Conservation (phyloP, 2,329 filamentous ascomycete genomes). For the Fusarium fujikuroi region DNA sequence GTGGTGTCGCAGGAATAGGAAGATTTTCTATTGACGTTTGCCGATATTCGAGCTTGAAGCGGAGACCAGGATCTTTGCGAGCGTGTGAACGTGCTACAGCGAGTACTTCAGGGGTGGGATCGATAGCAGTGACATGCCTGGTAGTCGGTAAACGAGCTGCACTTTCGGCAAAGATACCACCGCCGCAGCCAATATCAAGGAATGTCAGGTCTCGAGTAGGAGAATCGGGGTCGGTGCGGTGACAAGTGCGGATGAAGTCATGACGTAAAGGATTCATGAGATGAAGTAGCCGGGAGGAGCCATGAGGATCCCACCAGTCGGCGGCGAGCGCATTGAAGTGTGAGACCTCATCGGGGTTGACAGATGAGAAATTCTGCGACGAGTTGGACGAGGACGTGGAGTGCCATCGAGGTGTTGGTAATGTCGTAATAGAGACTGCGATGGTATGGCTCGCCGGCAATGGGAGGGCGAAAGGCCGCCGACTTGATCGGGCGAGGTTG, state of each 20-base stretch:
- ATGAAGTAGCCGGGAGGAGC: slow-evolving; percentile 90
- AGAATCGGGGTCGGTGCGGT: slow-evolving; percentile 60
- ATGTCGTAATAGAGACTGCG: not conserved
- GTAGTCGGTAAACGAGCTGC: slow-evolving; percentile 76
- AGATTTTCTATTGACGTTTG: slow-evolving; percentile 83
- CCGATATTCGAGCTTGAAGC: slow-evolving; percentile 73
- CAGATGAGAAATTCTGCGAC: slow-evolving; percentile 66
- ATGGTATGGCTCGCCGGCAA: slow-evolving; percentile 10
- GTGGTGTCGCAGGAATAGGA: slow-evolving; percentile 50
- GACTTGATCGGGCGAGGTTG: slow-evolving; percentile 27
- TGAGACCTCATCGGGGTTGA: slow-evolving; percentile 88
- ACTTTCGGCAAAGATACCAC: slow-evolving; percentile 94
- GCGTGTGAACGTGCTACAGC: slow-evolving; percentile 81
- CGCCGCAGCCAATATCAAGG: slow-evolving; percentile 94
- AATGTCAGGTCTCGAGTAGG: slow-evolving; percentile 66
- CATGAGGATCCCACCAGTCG: slow-evolving; percentile 97
- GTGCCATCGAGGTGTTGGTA: slow-evolving; percentile 26
- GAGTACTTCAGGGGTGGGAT: slow-evolving; percentile 79
- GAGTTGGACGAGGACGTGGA: slow-evolving; percentile 34
- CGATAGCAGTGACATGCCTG: slow-evolving; percentile 76
- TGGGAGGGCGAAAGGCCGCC: slow-evolving; percentile 9
- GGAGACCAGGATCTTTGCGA: slow-evolving; percentile 75
- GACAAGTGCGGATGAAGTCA: slow-evolving; percentile 85
- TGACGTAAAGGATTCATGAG: slow-evolving; percentile 98
- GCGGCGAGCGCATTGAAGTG: slow-evolving; percentile 95